Conservation (phyloP, 257 asterid species). For the Galeopsis tetrahit region DNA sequence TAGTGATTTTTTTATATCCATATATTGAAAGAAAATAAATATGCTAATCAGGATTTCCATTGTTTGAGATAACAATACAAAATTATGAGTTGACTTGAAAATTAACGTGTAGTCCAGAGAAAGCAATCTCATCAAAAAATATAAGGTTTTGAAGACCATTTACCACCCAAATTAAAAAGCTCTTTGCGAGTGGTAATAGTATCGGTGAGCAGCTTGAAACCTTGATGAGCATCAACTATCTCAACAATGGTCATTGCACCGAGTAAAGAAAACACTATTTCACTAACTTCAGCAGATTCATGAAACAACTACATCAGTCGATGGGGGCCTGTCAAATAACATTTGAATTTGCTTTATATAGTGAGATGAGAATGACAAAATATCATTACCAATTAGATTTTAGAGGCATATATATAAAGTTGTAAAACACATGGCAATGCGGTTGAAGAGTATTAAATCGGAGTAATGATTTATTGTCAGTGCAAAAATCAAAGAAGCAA, state of each 20-base stretch:
- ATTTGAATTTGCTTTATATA: constrained; percentile 33
- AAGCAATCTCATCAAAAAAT: constrained; percentile 15
- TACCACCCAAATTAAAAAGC: constrained; percentile 99
- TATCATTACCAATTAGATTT: background rate
- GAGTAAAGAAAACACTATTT: constrained; percentile 89
- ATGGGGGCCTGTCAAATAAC: constrained; percentile 81
- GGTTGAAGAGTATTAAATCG: background rate
- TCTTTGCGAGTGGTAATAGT: constrained; percentile 91
- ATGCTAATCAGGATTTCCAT: too few relatives aligned
- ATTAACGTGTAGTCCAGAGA: constrained; percentile 16
- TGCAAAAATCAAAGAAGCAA: too few relatives aligned
- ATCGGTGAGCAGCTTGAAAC: constrained; percentile 94
- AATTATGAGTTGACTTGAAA: too few relatives aligned
- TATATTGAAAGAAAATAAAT: too few relatives aligned
- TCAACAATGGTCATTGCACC: constrained; percentile 99
- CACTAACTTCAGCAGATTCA: constrained; percentile 97
- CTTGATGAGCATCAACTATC: constrained; percentile 98
- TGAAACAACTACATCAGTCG: constrained; percentile 85
- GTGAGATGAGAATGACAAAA: constrained; percentile 13
- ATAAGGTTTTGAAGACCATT: constrained; percentile 37
- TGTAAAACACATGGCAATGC: constrained; percentile 11
- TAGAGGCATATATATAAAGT: background rate
- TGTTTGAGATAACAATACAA: too few relatives aligned
- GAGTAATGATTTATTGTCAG: constrained; percentile 76
- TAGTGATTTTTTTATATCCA: too few relatives aligned